Percentiles rank a stretch among this genome's conserved stretches.
phyloP scores from a whole-genome alignment of 176 grass and related monocot species.

The Calamus simplicifolius region DNA sequence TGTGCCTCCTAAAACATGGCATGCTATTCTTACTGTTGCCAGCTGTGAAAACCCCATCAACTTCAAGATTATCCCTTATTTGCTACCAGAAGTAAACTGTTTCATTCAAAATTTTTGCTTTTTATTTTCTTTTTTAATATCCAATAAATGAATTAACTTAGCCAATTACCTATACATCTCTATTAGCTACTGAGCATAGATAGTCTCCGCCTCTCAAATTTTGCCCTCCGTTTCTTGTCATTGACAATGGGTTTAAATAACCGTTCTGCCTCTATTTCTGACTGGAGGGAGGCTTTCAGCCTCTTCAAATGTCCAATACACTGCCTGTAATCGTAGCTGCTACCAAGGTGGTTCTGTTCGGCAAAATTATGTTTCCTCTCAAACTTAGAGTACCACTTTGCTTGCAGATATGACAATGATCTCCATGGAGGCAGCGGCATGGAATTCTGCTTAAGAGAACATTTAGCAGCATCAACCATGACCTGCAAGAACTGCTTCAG shows the following conservation, averaged over 20 bases:
- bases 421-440: slow-evolving; percentile 97
- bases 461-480: slow-evolving; percentile 87
- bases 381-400: slow-evolving; percentile 76
- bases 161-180: neutral
- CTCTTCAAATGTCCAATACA: slow-evolving; percentile 55
- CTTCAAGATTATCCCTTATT: slow-evolving; percentile 6
- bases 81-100: neutral
- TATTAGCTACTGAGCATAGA: slow-evolving; percentile 53
- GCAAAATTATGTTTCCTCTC: slow-evolving; percentile 35
- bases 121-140: neutral
- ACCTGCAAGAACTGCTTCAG: slow-evolving; percentile 81
- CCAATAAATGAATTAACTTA: neutral
- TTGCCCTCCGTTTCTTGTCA: slow-evolving; percentile 56
- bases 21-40: slow-evolving; percentile 15
- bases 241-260: slow-evolving; percentile 41
- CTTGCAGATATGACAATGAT: slow-evolving; percentile 79
- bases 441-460: slow-evolving; percentile 89
- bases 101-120: slow-evolving; percentile 1
- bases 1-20: slow-evolving; percentile 39
- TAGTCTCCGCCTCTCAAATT: slow-evolving; percentile 30
- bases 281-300: slow-evolving; percentile 48
- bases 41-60: slow-evolving; percentile 14
- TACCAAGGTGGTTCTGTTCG: neutral
- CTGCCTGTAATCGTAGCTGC: slow-evolving; percentile 28
- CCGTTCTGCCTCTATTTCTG: slow-evolving; percentile 34